Base-by-base conservation (phyloP, 1,284 basidiomycete genomes). In the Leccinum fallax region DNA sequence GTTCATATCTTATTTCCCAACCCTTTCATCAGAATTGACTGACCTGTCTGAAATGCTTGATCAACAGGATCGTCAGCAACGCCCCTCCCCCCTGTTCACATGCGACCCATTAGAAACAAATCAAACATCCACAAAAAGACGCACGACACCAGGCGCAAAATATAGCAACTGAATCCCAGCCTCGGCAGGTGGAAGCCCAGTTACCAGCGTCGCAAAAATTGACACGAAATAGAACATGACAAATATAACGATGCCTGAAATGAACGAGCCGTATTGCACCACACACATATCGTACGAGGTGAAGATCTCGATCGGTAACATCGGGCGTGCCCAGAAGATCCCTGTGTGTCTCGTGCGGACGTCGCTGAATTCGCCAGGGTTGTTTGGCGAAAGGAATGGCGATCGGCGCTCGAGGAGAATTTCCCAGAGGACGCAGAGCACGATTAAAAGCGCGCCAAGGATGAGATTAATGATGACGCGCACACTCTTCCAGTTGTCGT, bases 141-240 rank as follows among this genome's bases (percentile, higher is more conserved):
- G 63, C 61, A 79, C 81, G 67, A 80, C 65, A 36, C 82, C 82
- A 4, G 83, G 82, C 2, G 80, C 75, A 60, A 84, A 83, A 66
- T 78, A 84, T 11, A 83, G 68, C 28, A 83, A 64, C 62, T 84
- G 82, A 24, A 78, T 73, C 46, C 82, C 83, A 16, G 80, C 74
- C 30, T 75, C 65, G 15, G 74, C 69, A 11, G 80, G 68, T 16
- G 75, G 71, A 32, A 76, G 65, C 2, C 78, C 79, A 34, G 70
- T 71, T 10, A 81, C 83, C 57, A 83, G 75, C 7, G 77, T 76
- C 69, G 81, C 78, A 70, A 82, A 83, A 56, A 84, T 81, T 0
- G 83, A 77, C 53, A 84, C 74, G 62, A 83, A 84, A 66, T 83
- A 84, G 69, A 83, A 82, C 74, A 81, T 79, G 57, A 81, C 82